Conservation (phyloP, 192 early-diverging fungal genomes). For the Entomortierella lignicola region DNA sequence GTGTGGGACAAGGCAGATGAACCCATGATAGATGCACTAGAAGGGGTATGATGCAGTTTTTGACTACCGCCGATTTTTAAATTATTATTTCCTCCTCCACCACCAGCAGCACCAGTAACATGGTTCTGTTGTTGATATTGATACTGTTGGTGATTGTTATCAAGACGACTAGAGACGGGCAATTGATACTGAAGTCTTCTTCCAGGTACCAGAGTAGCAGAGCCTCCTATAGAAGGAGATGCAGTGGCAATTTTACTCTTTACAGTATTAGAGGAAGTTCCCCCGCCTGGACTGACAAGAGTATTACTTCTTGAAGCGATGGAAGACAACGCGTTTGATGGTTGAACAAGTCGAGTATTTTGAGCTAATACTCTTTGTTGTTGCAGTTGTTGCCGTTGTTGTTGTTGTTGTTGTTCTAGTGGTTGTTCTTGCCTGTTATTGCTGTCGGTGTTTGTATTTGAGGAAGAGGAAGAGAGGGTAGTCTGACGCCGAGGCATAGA, state of each 20-base stretch:
- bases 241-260: not conserved
- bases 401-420: not conserved
- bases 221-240: not conserved
- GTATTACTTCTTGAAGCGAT: not conserved
- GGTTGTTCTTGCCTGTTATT: not conserved
- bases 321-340: not conserved
- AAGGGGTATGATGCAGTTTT: not conserved
- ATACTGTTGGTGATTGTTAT: conserved; percentile 23
- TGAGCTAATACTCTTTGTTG: not conserved
- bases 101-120: too few relatives aligned
- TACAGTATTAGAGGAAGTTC: not conserved
- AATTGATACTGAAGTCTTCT: conserved; percentile 42
- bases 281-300: not conserved
- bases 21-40: conserved; percentile 4
- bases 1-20: conserved; percentile 9
- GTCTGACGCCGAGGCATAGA: conserved; percentile 15
- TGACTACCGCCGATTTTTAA: not conserved
- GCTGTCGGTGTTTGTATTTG: not conserved
- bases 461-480: not conserved
- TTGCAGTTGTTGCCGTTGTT: not conserved
- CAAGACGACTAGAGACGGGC: conserved; percentile 20
- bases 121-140: conserved; percentile 19
- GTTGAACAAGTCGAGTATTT: not conserved
- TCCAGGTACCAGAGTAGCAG: not conserved
- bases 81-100: conserved; percentile 15